Evolutionary conservation across 148 eudicot species (phyloP), one percentile per base, ranked within the genome.

Genomic region (Fagopyrum homotropicum): DNA sequence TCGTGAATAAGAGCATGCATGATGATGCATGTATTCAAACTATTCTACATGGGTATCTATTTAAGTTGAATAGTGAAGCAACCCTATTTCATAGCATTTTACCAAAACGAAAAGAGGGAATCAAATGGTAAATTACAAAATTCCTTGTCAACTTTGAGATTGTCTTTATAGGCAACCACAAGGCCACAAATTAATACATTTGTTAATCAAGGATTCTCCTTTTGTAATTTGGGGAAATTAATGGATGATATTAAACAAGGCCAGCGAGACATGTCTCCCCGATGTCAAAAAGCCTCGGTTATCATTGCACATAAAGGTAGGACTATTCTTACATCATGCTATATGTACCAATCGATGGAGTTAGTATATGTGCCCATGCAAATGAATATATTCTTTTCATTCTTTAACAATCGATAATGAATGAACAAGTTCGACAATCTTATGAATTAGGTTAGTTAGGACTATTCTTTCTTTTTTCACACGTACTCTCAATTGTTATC

Each of bases 181-280:
- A 66, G 43, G 12, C 45, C 70, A 5, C 19, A 26, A 60, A 60
- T 9, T n/a, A 5, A 59, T 17, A n/a, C 22, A 14, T 4, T 64
- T 64, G n/a, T 5, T 64, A 64, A 64, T 64, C 45, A 14, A 64
- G 45, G 71, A 66, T 66, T 66, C 71, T 43, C 47, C 46, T 66
- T 43, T 66, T 5, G 2, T 1, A 35, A 35, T 49, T 49, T 4
- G 47, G 35, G 47, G 17, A 66, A 29, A 12, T 35, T 66, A 5
- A 66, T 66, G 69, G 69, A 63, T 11, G 15, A 29, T 29, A 63
- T 63, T 30, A 66, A 66, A 66, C 47, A 66, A 66, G 47, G 71
- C 71, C 47, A 40, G 47, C 15, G 71, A 66, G 71, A 66, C 71
- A 66, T 66, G 47, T 66, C 71, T 66, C 71, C 71, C 71, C 8